These are phyloP conservation scores for Suhomyces choctaworum DNA, from an alignment of 1,139 yeast genomes.

Conservation along the genomic window DNA sequence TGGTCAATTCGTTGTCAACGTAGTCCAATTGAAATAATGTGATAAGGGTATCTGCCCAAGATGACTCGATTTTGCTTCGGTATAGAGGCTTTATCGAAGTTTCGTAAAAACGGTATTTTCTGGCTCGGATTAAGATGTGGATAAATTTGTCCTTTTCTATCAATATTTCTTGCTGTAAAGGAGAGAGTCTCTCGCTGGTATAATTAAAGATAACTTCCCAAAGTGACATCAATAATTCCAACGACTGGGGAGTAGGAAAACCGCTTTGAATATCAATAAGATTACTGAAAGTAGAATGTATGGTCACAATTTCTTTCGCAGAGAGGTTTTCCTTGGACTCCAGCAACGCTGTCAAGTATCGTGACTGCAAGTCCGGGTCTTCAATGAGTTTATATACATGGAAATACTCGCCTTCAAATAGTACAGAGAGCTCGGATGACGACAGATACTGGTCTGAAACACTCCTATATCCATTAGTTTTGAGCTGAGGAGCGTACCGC, in stretches of 20 bases:
- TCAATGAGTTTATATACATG: constrained; percentile 18
- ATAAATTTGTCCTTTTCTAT: constrained; percentile 21
- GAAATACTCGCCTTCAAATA: constrained; percentile 13
- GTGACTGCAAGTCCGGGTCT: constrained; percentile 12
- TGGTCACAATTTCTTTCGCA: constrained; percentile 14
- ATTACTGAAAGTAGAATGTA: constrained; percentile 18
- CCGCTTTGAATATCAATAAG: constrained; percentile 22
- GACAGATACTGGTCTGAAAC: not conserved
- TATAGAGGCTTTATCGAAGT: constrained; percentile 15
- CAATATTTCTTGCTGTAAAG: constrained; percentile 21
- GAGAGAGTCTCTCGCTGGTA: constrained; percentile 4
- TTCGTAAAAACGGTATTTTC: constrained; percentile 23
- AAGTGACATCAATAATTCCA: constrained; percentile 22
- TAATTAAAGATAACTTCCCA: constrained; percentile 20
- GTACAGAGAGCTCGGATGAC: constrained; percentile 2
- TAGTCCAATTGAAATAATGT: constrained; percentile 23
- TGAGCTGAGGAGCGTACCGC: not conserved
- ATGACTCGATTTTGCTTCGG: constrained; percentile 10
- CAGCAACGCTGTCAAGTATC: constrained; percentile 13
- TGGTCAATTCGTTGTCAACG: constrained; percentile 12
- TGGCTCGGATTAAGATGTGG: constrained; percentile 24
- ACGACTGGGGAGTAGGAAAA: constrained; percentile 15
- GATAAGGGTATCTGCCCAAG: constrained; percentile 28
- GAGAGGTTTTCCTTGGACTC: constrained; percentile 7
- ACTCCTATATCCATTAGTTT: not conserved